Percentiles rank a stretch among this genome's conserved stretches.
Evolutionary conservation across 2,329 filamentous ascomycete genomes (phyloP).

Genomic region (Trichothecium sympodiale): DNA sequence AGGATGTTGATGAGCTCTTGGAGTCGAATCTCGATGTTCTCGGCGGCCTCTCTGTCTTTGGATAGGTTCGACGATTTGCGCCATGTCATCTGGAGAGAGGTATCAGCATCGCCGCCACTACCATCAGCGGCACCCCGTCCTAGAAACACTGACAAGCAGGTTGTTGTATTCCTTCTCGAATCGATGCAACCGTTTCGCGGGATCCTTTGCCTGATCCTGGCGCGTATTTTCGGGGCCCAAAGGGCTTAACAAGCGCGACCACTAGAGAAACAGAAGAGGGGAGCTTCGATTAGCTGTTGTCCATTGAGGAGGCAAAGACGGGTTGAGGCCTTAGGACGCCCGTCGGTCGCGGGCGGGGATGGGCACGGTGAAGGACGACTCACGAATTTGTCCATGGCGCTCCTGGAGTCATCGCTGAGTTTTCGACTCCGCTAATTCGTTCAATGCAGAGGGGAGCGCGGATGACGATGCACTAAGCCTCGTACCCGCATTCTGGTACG

Average conservation of each 20-base stretch:
- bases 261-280: conserved; percentile 27
- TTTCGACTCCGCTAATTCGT: too few species aligned
- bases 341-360: too few species aligned
- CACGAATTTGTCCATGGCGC: too few species aligned
- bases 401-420: too few species aligned
- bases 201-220: conserved; percentile 51
- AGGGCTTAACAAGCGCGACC: conserved; percentile 57
- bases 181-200: conserved; percentile 50
- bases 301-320: too few species aligned
- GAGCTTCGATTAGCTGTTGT: too few species aligned
- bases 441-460: too few species aligned
- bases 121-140: background rate
- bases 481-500: too few species aligned
- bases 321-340: too few species aligned
- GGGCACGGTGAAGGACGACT: too few species aligned
- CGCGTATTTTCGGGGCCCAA: conserved; percentile 43
- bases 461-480: too few species aligned
- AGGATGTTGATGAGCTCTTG: conserved; percentile 62
- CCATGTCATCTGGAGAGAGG: conserved; percentile 38
- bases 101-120: background rate
- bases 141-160: conserved; percentile 37
- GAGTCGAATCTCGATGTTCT: conserved; percentile 49
- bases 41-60: conserved; percentile 49
- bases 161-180: conserved; percentile 57
- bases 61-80: conserved; percentile 49